Base-by-base conservation (phyloP, 345 rosid species). In the Pseudoturritis turrita region DNA sequence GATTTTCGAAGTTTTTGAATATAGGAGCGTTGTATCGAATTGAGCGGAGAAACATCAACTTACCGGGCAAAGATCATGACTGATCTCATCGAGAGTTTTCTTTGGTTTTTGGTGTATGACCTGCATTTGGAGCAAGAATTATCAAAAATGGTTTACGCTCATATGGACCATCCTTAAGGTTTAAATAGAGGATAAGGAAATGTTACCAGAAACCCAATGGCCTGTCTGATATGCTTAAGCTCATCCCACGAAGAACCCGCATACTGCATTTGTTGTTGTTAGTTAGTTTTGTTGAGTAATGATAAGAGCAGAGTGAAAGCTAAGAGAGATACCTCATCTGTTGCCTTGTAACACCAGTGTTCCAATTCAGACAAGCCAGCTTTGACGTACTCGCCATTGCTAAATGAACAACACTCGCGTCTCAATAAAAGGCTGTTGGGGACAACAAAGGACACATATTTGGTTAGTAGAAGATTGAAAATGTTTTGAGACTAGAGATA, bases 231-330 rank as follows among this genome's bases (percentile, higher is more conserved):
- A 82, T 92, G 96, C 81, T 92, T 92, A 36, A 92, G 88, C 78
- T 90, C 98, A 74, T 90, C 98, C 98, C 97, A 90, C 8, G 98
- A 83, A 25, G 90, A 86, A 70, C 98, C 98, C 4, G 97, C 98
- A 77, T 92, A 92, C 98, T 92, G 85, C 50, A 77, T 51, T 62
- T 33, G 23, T 55, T 18, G 36, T 33, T 18, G 14, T 52, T 52
- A 26, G 31, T 51, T 63, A 53, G 37, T 51, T 28, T 50, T 56
- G 44, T 57, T 65, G 29, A 33, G 67, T 45, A 22, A 35, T 44
- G 6, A 37, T 31, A 6, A n/a, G 3, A 8, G 2, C n/a, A 56
- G 49, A 54, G 40, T 53, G 29, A 55, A 39, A 18, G 52, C 39
- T 45, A 52, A 40, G 35, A 25, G 36, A 54, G 51, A 44, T 82